A percentile compares a stretch with the other conserved stretches of the same genome.
These are phyloP conservation scores for Suhomyces sp. DNA, from an alignment of 805 yeast genomes.

Conservation along the genomic window DNA sequence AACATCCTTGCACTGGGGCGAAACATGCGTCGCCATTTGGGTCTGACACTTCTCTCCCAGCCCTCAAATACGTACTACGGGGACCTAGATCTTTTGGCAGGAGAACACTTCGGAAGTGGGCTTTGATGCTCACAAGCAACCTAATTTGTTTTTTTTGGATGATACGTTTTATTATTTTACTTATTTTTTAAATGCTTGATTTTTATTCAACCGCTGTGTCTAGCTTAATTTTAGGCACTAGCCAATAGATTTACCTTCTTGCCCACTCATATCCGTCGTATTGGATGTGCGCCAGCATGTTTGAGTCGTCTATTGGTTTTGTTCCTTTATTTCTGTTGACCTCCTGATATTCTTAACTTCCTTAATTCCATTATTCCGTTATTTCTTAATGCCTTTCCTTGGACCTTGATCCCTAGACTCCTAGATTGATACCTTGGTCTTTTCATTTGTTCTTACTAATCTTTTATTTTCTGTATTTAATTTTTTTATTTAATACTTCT, in stretches of 20 bases:
- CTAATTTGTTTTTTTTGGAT: neutral
- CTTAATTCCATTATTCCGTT: neutral
- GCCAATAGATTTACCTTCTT: neutral
- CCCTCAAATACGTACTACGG: neutral
- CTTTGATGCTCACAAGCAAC: neutral
- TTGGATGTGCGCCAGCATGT: neutral
- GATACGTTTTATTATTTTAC: neutral
- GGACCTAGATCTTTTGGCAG: constrained; percentile 1
- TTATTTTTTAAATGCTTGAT: neutral
- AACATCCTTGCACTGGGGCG: neutral
- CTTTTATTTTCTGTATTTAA: neutral
- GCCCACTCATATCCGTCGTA: neutral
- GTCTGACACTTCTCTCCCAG: neutral
- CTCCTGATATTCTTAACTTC: neutral
- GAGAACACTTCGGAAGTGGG: neutral
- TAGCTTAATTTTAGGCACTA: neutral
- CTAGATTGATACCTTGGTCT: neutral
- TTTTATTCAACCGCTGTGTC: neutral
- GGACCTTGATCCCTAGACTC: neutral
- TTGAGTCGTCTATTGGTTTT: neutral
- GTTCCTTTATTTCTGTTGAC: neutral
- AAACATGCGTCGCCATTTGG: neutral
- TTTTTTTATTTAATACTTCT: neutral
- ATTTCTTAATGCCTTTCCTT: neutral
- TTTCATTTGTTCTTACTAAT: neutral